Evolutionary conservation across 768 basidiomycete species (phyloP), one percentile per base, ranked within the genome.

Genomic region (Cystobasidium ongulense): DNA sequence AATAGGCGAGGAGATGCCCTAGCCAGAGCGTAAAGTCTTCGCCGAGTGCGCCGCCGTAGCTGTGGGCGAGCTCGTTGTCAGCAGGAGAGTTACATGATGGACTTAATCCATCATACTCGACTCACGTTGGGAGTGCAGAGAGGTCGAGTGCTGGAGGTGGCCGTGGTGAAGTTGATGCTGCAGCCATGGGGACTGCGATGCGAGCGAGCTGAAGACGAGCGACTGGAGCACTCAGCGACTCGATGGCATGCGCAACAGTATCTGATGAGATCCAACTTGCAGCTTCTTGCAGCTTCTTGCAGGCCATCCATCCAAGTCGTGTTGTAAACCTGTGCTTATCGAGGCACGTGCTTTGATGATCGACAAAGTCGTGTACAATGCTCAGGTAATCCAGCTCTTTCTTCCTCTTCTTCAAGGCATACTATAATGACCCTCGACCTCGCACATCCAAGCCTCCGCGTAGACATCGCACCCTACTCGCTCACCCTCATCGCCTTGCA

Each of bases 21-120:
- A 36, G 11, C 63, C 63, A 64, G 11, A 64, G 17, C 2, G 25
- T 27, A 17, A 64, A 64, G 35, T 64, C 63, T 38, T 64, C 63
- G 17, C 27, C 33, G 8, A 64, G 63, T 3, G 13, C 2, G 33
- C 63, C 63, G 25, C 27, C 15, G 63, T 31, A 64, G 33, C 63
- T 64, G 63, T 2, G 18, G 36, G n/a, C n/a, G n/a, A n/a, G n/a
- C n/a, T 50, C 15, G 15, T 23, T 7, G n/a, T 33, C 57, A 8
- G 31, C 11, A 27, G 7, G 53, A 13, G 53, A 7, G 21, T 57
- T 23, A 23, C 15, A 50, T 15, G 46, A 15, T 15, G 46, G 46
- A 50, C 46, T 15, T 15, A 50, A 23, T 15, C 46, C 46, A 23
- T 23, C 31, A 7, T 33, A 13, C 23, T 8, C 13, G 23, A 33